phyloP scores from a whole-genome alignment of 768 basidiomycete species.

The Boletus rufocinnamomeus region DNA sequence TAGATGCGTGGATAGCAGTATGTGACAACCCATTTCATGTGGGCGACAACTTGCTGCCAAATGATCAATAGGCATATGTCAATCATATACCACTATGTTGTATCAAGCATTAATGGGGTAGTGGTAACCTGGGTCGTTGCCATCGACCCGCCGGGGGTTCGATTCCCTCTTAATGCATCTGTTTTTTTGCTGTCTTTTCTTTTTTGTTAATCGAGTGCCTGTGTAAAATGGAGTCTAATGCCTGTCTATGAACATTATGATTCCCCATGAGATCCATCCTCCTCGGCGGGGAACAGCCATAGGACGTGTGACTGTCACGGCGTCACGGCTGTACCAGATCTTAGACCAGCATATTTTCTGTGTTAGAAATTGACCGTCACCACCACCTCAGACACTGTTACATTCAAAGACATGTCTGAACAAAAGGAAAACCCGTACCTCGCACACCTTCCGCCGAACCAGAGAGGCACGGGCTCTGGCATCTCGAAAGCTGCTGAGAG shows the following conservation, averaged over 20 bases:
- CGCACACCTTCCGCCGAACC: conserved; percentile 40
- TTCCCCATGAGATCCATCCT: not conserved
- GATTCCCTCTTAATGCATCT: conserved; percentile 52
- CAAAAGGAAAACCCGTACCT: conserved; percentile 55
- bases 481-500: conserved; percentile 30
- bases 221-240: not conserved
- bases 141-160: conserved; percentile 87
- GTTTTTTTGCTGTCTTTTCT: not conserved
- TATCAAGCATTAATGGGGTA: conserved; percentile 50
- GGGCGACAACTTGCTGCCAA: too few relatives aligned
- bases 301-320: not conserved
- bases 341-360: conserved; percentile 21
- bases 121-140: conserved; percentile 70
- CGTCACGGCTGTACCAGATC: conserved; percentile 5
- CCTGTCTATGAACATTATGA: too few relatives aligned
- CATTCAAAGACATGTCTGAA: conserved; percentile 14
- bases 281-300: not conserved
- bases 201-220: not conserved
- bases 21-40: not conserved
- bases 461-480: conserved; percentile 28
- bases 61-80: not conserved
- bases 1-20: too few relatives aligned
- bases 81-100: rapidly evolving
- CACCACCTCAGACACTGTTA: not conserved
- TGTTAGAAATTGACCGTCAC: not conserved